Evolutionary conservation across 352 stramenopile species (phyloP).

Genomic region (Globisporangium orthogonon): DNA sequence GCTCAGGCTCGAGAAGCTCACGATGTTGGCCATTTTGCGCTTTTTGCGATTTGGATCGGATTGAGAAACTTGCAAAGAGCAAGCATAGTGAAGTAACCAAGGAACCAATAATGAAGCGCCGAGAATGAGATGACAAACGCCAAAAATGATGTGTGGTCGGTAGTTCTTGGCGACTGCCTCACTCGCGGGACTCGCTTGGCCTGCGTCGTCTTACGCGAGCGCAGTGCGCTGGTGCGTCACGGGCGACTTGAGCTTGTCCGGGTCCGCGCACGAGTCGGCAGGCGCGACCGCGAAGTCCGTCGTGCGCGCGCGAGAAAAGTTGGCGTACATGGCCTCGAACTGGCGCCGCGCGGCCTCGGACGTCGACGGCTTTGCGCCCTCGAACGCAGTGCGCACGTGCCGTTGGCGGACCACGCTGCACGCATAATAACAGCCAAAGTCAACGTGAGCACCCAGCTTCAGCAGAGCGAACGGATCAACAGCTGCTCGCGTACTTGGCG

Average conservation of each 20-base stretch:
- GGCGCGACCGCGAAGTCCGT: constrained; percentile 61
- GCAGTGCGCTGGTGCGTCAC: constrained; percentile 62
- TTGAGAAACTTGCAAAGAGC: not conserved
- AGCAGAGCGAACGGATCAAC: not conserved
- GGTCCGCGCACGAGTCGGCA: constrained; percentile 33
- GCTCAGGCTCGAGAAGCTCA: constrained; percentile 70
- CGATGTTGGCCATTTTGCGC: constrained; percentile 68
- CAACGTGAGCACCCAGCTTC: not conserved
- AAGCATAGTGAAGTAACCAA: not conserved
- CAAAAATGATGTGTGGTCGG: too few relatives aligned
- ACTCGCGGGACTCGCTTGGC: too few relatives aligned
- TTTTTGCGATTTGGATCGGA: not conserved
- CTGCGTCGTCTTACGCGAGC: constrained; percentile 26
- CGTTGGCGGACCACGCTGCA: constrained; percentile 40
- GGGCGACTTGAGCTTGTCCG: constrained; percentile 46
- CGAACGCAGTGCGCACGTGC: constrained; percentile 61
- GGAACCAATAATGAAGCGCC: not conserved
- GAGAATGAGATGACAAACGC: not conserved
- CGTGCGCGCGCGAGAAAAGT: constrained; percentile 62
- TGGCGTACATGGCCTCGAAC: constrained; percentile 66
- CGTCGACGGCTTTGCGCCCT: constrained; percentile 64
- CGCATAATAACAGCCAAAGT: not conserved
- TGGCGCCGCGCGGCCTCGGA: constrained; percentile 45
- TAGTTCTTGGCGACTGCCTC: too few relatives aligned
- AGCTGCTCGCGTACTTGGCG: constrained; percentile 35